Evolutionary conservation across 345 rosid species (phyloP), one percentile per base, ranked within the genome.

Genomic region (Murraya paniculata): DNA sequence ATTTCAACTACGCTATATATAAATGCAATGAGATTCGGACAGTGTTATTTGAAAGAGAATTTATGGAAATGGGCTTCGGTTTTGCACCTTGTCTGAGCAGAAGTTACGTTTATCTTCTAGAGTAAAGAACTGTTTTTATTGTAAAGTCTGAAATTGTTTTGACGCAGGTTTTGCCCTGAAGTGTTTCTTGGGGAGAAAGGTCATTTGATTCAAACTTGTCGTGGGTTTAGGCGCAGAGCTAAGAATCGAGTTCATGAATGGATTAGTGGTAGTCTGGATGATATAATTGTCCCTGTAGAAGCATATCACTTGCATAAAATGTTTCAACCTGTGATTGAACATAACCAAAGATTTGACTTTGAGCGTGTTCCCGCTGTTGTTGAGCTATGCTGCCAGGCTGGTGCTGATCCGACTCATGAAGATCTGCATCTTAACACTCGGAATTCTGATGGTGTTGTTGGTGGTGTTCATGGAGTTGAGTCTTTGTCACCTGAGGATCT

Each of bases 331-430:
- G 86, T 87, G 64, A 92, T 92, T 68, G 84, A 88, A 78, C 98
- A 92, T 72, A 81, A 89, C 25, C 83, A 92, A 69, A 84, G 97
- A 81, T 92, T 95, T 58, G 96, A 95, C 82, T 90, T 84, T 75
- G 88, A 92, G 56, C 97, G 92, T 36, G 85, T 89, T 79, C 92
- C 98, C 25, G 97, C 95, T 4, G 78, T 95, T 73, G 88, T 92
- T 79, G 98, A 95, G 84, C 85, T 95, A 30, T 95, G 98, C 82
- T 84, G 87, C 81, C 97, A 93, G 85, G 98, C 98, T 13, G 97
- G 99, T 78, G 95, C 87, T 27, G 77, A 85, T 73, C 82, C 78
- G 19, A 77, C 73, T 0, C 74, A 84, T 30, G 82, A 82, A 61
- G 81, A 72, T 76, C 24, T 83, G 38, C 75, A 75, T 24, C 41